Conservation (phyloP, 2,329 filamentous ascomycete species). For the Xylariaceae sp. region DNA sequence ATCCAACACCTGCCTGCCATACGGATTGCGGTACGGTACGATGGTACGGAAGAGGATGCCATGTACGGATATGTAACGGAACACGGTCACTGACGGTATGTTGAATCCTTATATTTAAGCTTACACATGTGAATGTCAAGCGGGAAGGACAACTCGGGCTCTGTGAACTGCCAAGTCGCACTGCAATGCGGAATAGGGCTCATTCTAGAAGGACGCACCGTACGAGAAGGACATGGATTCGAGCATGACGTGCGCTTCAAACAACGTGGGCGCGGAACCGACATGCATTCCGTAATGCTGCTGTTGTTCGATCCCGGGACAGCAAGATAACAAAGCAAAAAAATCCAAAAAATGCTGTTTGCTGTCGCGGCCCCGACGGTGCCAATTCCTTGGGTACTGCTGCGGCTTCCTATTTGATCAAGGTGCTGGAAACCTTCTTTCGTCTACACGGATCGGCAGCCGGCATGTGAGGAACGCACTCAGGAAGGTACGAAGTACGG, state of each 20-base stretch:
- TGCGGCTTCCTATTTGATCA: slow-evolving; percentile 14
- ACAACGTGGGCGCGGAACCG: not conserved
- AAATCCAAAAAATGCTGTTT: not conserved
- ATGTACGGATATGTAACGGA: too few species aligned
- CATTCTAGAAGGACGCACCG: not conserved
- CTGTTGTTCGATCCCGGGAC: not conserved
- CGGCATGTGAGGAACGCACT: slow-evolving; percentile 20
- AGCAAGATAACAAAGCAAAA: too few species aligned
- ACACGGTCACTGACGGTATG: too few species aligned
- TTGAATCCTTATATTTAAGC: too few species aligned
- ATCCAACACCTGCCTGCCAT: too few species aligned
- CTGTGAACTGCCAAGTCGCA: not conserved
- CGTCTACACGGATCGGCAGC: slow-evolving; percentile 21
- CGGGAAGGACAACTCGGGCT: too few species aligned
- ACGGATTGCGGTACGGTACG: too few species aligned
- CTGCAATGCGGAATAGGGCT: not conserved
- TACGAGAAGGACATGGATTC: not conserved
- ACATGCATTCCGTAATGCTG: not conserved
- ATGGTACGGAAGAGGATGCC: too few species aligned
- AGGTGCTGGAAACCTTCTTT: slow-evolving; percentile 24
- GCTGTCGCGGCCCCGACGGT: slow-evolving; percentile 7
- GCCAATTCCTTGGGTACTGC: slow-evolving; percentile 16
- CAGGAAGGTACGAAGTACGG: not conserved
- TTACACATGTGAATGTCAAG: too few species aligned
- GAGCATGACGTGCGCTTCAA: not conserved